A percentile compares a stretch with the other conserved stretches of the same genome.
phyloP scores from a whole-genome alignment of 345 rosid species.

The Hypericum perforatum region DNA sequence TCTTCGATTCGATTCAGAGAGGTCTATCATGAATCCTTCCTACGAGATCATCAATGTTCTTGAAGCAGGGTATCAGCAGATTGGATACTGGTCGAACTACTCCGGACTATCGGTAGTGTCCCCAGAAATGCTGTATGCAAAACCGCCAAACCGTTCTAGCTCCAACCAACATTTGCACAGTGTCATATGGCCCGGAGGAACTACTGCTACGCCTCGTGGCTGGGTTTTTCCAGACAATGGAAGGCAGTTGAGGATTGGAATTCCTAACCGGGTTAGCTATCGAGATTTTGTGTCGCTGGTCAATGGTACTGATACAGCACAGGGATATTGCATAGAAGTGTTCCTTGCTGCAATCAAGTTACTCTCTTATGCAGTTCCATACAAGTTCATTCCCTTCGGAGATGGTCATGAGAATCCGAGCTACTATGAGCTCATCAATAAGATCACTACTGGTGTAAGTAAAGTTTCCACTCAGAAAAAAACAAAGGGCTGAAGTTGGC shows the following conservation, averaged over 20 bases:
- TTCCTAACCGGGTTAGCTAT: slow-evolving; percentile 63
- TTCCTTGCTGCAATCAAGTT: slow-evolving; percentile 63
- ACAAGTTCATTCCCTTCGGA: slow-evolving; percentile 62
- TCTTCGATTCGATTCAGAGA: slow-evolving; percentile 41
- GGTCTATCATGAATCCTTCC: slow-evolving; percentile 52
- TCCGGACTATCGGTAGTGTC: slow-evolving; percentile 65
- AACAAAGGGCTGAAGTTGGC: background rate
- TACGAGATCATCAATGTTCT: slow-evolving; percentile 57
- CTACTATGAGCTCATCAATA: slow-evolving; percentile 51
- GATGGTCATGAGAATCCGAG: slow-evolving; percentile 71
- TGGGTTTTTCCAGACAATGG: slow-evolving; percentile 91
- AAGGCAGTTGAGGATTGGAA: slow-evolving; percentile 57
- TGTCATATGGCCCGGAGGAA: slow-evolving; percentile 91
- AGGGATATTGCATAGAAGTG: slow-evolving; percentile 70
- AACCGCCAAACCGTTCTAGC: slow-evolving; percentile 55
- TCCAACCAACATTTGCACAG: slow-evolving; percentile 50
- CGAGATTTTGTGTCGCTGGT: slow-evolving; percentile 35
- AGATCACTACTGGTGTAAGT: slow-evolving; percentile 60
- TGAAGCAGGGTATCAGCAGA: slow-evolving; percentile 31
- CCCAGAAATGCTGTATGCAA: slow-evolving; percentile 61
- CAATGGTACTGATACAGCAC: slow-evolving; percentile 42
- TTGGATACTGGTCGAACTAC: slow-evolving; percentile 91
- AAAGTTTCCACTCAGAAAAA: background rate
- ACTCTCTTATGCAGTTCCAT: slow-evolving; percentile 51
- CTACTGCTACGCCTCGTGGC: slow-evolving; percentile 55